Conservation (phyloP, 306 rosid species). For the Fragaria iinumae region DNA sequence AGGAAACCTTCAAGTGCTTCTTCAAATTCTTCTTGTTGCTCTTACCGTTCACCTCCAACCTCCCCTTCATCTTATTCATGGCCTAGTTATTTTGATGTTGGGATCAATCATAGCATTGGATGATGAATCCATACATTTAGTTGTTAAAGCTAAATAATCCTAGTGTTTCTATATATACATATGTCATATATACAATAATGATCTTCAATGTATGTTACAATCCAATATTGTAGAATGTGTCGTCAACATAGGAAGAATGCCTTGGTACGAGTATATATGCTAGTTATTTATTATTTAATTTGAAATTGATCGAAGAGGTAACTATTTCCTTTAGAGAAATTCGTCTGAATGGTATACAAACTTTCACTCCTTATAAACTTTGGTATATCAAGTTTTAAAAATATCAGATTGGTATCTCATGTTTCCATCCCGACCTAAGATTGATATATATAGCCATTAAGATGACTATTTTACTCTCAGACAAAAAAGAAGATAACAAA, state of each 20-base stretch:
- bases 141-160: not conserved
- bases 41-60: conserved; percentile 41
- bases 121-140: not conserved
- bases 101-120: conserved; percentile 37
- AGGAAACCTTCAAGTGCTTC: conserved; percentile 51
- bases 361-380: no score
- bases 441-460: no score
- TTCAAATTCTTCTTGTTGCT: conserved; percentile 45
- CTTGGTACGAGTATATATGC: not conserved
- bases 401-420: no score
- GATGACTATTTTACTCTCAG: no score
- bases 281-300: not conserved
- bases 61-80: conserved; percentile 46
- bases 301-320: not conserved
- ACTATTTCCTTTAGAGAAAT: no score
- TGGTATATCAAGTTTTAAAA: no score
- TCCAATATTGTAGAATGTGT: not conserved
- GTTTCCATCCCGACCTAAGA: no score
- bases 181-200: conserved; percentile 8
- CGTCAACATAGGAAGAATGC: not conserved
- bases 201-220: not conserved
- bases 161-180: not conserved
- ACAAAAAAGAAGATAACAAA: no score
- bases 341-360: no score
- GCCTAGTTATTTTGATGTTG: conserved; percentile 37